Base-by-base conservation (phyloP, 1,284 basidiomycete species). In the Sporisorium scitamineum region DNA sequence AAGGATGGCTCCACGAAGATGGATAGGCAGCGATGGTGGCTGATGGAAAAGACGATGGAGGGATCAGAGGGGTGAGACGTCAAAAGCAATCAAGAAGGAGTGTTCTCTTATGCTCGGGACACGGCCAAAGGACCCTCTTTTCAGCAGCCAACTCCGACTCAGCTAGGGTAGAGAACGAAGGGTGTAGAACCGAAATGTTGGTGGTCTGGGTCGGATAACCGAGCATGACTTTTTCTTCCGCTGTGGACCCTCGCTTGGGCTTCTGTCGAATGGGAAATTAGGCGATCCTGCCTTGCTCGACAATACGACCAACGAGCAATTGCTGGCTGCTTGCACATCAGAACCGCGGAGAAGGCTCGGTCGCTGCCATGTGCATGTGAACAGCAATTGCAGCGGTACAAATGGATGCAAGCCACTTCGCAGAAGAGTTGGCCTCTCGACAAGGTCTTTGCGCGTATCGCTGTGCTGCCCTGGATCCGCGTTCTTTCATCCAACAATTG, bases 111-210 rank as follows among this genome's bases (percentile, higher is more conserved):
- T 5, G 48, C 48, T 50, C 48, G 48, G 29, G 48, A 50, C 7
- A n/a, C 48, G 27, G 48, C 13, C 27, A 50, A 42, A 20, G 29
- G 48, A 29, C 48, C 48, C 29, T 29, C 26, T 50, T 50, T 31
- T 31, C 39, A 42, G n/a, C 39, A 20, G 29, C 47, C 5, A 47
- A 47, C 44, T 45, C 44, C 22, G 44, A 26, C 13, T 47, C 24
- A 6, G 7, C 39, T 42, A n/a, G 24, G 26, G 45, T 10, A 24
- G 53, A 44, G 10, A 18, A 26, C 47, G 16, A 31, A 31, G 10
- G 27, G 31, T 22, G n/a, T n/a, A n/a, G 32, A 37, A 26, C 51
- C 51, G 32, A 37, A 34, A 22, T 24, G 18, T 32, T 51, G 31
- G 50, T 51, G n/a, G 54, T 18, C 31, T 2, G 34, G 20, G 13